Evolutionary conservation across 2,329 filamentous ascomycete species (phyloP), one percentile per base, ranked within the genome.

Genomic region (Colletotrichum limetticola): DNA sequence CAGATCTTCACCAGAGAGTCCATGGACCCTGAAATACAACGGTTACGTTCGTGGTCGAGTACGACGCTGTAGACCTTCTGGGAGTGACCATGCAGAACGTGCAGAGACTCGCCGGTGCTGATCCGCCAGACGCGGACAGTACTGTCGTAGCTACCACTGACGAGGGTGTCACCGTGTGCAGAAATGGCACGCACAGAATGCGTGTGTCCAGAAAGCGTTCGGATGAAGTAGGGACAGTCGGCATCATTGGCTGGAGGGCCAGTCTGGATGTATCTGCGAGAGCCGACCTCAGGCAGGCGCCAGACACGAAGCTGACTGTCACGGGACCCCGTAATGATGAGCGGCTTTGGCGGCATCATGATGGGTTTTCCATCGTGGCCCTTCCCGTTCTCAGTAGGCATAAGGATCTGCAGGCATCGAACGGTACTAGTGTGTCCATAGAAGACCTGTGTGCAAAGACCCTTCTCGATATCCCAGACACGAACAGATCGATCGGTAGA

Each of bases 51-150:
- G 76, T 95, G 93, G 79, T 99, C 97, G 26, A 98, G 86, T 9
- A 99, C 97, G 9, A 99, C 97, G 74, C 95, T 98, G 82, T 99
- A 99, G 0, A 99, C 97, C 82, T 99, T 98, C 80, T 96, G 92
- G 0, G 91, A 90, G 80, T 99, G 97, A 1, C 97, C 97, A 74
- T 93, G 91, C 5, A 99, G 87, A 14, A 95, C 91, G 79, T 98
- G 94, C 4, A 97, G 81, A 8, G 93, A 91, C 79, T 98, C 95
- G 61, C 97, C 97, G 0, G 95, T 99, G 67, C 95, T 98, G 76
- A 99, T 98, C 78, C 94, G 95, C 97, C 97, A 99, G 1, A 99
- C 96, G 46, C 96, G 91, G 5, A 99, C 97, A 0, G 94, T 97
- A 82, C 91, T 96, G 80, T 99, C 97, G 81, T 99, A 99, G 77